These are phyloP conservation scores for Colletotrichum sp. DNA, from an alignment of 2,329 filamentous ascomycete genomes.

Conservation along the genomic window DNA sequence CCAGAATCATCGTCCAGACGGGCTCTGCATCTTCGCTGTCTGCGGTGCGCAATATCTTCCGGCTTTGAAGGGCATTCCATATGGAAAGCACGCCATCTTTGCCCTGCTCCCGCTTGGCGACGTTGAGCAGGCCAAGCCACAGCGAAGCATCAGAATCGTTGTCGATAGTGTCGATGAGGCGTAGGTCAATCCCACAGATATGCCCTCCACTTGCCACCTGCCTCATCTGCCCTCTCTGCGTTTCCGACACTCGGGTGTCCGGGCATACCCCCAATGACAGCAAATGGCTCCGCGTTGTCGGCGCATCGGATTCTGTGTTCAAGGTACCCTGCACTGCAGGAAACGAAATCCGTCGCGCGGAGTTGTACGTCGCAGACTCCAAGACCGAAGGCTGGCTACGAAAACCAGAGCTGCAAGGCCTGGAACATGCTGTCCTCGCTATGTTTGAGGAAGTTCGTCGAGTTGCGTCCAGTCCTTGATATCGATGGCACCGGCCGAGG, in stretches of 20 bases:
- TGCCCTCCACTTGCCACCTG: background rate
- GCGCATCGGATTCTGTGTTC: background rate
- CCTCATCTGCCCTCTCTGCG: background rate
- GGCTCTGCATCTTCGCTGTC: conserved; percentile 24
- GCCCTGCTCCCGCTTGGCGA: conserved; percentile 23
- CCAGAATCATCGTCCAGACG: conserved; percentile 32
- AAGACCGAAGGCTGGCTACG: background rate
- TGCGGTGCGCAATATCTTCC: conserved; percentile 25
- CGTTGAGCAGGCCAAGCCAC: conserved; percentile 24
- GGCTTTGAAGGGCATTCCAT: conserved; percentile 28
- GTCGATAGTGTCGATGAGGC: background rate
- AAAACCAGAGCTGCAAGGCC: background rate
- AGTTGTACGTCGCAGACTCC: background rate
- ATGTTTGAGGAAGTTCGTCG: background rate
- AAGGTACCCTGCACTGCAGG: background rate
- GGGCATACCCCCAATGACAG: background rate
- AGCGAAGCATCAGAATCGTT: conserved; percentile 17
- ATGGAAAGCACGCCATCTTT: conserved; percentile 26
- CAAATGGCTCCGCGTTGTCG: background rate
- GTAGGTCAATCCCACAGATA: background rate
- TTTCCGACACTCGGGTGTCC: background rate
- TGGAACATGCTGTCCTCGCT: background rate
- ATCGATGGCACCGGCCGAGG: conserved; percentile 2
- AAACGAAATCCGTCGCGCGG: background rate
- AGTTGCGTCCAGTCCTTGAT: conserved; percentile 2